phyloP scores from a whole-genome alignment of 2,329 filamentous ascomycete genomes.

The Claviceps sp. region DNA sequence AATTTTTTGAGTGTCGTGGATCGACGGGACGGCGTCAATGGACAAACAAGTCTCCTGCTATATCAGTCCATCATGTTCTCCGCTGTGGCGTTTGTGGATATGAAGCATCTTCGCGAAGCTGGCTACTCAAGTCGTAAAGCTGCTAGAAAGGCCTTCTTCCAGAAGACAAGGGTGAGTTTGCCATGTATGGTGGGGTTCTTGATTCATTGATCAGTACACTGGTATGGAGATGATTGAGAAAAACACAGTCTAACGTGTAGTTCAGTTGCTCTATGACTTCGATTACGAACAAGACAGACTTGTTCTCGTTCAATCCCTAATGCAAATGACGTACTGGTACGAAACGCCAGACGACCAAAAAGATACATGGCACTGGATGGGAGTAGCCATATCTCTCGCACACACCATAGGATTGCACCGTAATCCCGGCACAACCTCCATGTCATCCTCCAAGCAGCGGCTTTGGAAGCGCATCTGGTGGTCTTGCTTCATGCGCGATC shows the following conservation, averaged over 20 bases:
- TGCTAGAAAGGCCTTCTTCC: constrained; percentile 79
- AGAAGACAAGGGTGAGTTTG: constrained; percentile 62
- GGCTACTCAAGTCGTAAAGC: constrained; percentile 69
- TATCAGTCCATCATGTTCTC: constrained; percentile 96
- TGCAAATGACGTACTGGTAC: constrained; percentile 96
- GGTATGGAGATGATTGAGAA: background rate
- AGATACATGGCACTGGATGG: constrained; percentile 99
- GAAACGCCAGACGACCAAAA: constrained; percentile 95
- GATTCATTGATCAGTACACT: too few species aligned
- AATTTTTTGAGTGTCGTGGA: constrained; percentile 48
- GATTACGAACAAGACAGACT: constrained; percentile 89
- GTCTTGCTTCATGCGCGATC: constrained; percentile 93
- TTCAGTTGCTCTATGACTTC: constrained; percentile 76
- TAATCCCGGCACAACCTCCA: constrained; percentile 63
- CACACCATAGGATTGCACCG: constrained; percentile 90
- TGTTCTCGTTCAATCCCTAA: constrained; percentile 71
- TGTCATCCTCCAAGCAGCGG: constrained; percentile 60
- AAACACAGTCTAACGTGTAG: constrained; percentile 7
- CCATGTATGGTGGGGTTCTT: too few species aligned
- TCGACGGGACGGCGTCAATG: constrained; percentile 52
- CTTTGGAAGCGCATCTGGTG: constrained; percentile 97
- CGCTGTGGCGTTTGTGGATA: constrained; percentile 76
- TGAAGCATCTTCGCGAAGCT: constrained; percentile 59
- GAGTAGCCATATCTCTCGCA: constrained; percentile 80
- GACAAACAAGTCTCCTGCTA: constrained; percentile 68